Conservation (phyloP, 1,139 yeast genomes). For the Trichomonascaceae sp. region DNA sequence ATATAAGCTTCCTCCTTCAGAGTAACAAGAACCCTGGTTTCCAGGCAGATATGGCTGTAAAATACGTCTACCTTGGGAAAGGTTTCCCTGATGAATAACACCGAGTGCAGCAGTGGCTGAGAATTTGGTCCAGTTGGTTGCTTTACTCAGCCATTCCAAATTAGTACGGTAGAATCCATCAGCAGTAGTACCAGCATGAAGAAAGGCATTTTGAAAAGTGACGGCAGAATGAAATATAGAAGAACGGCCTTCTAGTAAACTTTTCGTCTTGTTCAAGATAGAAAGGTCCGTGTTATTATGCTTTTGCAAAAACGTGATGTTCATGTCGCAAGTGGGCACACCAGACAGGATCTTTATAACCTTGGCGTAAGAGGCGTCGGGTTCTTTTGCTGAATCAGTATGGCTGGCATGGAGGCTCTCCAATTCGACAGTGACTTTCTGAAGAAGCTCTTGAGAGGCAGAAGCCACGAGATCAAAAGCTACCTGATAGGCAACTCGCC, state of each 20-base stretch:
- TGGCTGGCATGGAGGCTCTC: slow-evolving; percentile 34
- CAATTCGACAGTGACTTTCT: slow-evolving; percentile 46
- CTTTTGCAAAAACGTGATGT: slow-evolving; percentile 78
- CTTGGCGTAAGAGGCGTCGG: slow-evolving; percentile 30
- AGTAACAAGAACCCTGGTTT: slow-evolving; percentile 55
- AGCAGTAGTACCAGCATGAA: slow-evolving; percentile 96
- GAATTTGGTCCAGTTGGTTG: slow-evolving; percentile 96
- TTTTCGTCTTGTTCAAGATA: slow-evolving; percentile 76
- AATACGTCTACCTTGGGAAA: slow-evolving; percentile 82
- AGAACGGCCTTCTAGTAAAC: slow-evolving; percentile 80
- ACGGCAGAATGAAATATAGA: slow-evolving; percentile 95
- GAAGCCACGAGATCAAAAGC: slow-evolving; percentile 91
- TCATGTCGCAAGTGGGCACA: slow-evolving; percentile 89
- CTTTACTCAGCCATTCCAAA: slow-evolving; percentile 94
- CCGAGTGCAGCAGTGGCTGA: slow-evolving; percentile 98
- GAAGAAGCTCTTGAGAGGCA: slow-evolving; percentile 87
- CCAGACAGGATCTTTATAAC: slow-evolving; percentile 75
- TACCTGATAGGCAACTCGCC: slow-evolving; percentile 76
- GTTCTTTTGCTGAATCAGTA: slow-evolving; percentile 26
- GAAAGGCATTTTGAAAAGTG: slow-evolving; percentile 88
- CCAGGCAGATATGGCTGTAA: slow-evolving; percentile 92
- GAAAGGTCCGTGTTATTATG: slow-evolving; percentile 84
- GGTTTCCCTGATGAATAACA: slow-evolving; percentile 92
- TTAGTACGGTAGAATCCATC: slow-evolving; percentile 88
- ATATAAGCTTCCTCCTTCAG: slow-evolving; percentile 93